A percentile compares a stretch with the other conserved stretches of the same genome.
These are phyloP conservation scores for Pyrenophora teres DNA, from an alignment of 2,329 filamentous ascomycete species.

Conservation along the genomic window DNA sequence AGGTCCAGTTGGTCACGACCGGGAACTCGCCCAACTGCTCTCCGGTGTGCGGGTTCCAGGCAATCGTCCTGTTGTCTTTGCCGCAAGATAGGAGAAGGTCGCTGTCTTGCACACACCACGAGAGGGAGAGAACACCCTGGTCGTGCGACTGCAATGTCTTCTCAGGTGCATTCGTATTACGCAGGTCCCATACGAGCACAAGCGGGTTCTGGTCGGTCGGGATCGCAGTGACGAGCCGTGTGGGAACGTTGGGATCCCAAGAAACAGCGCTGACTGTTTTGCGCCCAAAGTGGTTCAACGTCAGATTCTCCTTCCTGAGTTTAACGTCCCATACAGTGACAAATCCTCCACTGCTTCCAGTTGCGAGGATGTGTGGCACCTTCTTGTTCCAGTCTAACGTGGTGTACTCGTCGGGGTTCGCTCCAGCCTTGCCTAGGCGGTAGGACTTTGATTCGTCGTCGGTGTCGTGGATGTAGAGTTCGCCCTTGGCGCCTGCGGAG, in stretches of 20 bases:
- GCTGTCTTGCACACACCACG: constrained; percentile 92
- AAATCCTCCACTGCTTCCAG: constrained; percentile 89
- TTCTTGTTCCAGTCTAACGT: constrained; percentile 99
- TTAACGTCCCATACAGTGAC: constrained; percentile 99
- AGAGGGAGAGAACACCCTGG: constrained; percentile 88
- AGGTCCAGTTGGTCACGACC: constrained; percentile 99
- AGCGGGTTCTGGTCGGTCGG: constrained; percentile 86
- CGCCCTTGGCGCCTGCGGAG: constrained; percentile 90
- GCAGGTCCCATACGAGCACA: constrained; percentile 90
- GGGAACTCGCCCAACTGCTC: constrained; percentile 89
- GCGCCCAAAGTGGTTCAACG: constrained; percentile 83
- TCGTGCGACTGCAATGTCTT: constrained; percentile 88
- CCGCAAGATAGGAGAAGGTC: constrained; percentile 89
- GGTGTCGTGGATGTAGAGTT: constrained; percentile 93
- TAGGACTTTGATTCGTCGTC: constrained; percentile 88
- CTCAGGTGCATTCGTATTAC: constrained; percentile 95
- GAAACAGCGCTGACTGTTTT: constrained; percentile 95
- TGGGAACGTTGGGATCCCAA: constrained; percentile 93
- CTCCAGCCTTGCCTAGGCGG: constrained; percentile 83
- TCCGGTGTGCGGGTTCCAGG: constrained; percentile 95
- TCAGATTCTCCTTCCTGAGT: constrained; percentile 95
- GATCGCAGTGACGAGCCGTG: constrained; percentile 90
- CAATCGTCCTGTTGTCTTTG: constrained; percentile 93
- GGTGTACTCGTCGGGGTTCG: constrained; percentile 92
- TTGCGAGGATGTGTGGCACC: constrained; percentile 93